Evolutionary conservation across 2,329 filamentous ascomycete species (phyloP), one percentile per base, ranked within the genome.

Genomic region (Beauveria bassiana): DNA sequence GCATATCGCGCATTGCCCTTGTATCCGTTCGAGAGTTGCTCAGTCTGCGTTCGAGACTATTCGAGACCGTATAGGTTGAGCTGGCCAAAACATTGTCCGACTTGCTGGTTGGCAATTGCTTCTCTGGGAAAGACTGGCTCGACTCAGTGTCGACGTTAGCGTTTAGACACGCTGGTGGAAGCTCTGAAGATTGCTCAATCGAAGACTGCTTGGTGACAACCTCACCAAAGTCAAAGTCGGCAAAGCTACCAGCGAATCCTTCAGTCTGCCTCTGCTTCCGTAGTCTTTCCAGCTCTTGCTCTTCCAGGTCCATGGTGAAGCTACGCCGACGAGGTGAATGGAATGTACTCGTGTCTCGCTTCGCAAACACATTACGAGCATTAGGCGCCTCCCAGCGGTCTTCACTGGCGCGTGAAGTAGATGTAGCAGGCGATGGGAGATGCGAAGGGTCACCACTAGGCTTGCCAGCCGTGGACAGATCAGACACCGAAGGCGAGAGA

Each of bases 311-410:
- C 72, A 79, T 78, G 4, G 77, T 76, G 59, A 83, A 72, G 65
- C 81, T 84, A 51, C 74, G 73, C 42, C 78, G 74, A 22, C 77
- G 73, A 2, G 79, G 74, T 0, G 75, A 73, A 64, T 75, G 74
- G 22, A 80, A 76, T 0, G 78, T 78, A 16, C 81, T 66, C 1
- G 80, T 82, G 49, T 84, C 80, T 38, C 81, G 78, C 67, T 78
- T 80, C 3, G 81, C 79, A n/a, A 68, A 65, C 0, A 81, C 77
- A 49, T 77, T 78, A 40, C 75, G 77, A 45, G 83, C 78, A 5
- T 81, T 70, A 1, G 80, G 79, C 65, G 38, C 68, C 62, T 69
- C 73, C 62, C 68, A 67, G 1, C 66, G 65, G n/a, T 80, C 76
- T 49, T 78, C 77, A 61, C 75, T 75, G 2, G 72, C 71, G 14